These are phyloP conservation scores for Monosporascus sp. DNA, from an alignment of 2,329 filamentous ascomycete genomes.

Conservation along the genomic window DNA sequence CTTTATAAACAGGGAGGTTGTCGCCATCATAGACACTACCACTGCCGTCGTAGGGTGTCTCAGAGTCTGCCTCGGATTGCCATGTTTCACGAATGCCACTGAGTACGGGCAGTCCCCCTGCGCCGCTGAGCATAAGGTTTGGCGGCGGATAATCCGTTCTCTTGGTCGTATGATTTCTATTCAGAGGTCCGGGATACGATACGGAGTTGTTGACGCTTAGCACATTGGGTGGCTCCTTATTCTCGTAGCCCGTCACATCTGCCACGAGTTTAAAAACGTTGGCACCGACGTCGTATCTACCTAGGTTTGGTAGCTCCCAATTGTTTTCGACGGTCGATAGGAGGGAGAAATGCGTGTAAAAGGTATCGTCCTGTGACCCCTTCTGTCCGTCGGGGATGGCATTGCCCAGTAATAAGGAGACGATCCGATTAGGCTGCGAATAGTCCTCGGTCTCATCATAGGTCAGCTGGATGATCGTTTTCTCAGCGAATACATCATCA, in stretches of 20 bases:
- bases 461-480: conserved; percentile 69
- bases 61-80: conserved; percentile 17
- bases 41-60: conserved; percentile 42
- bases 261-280: conserved; percentile 58
- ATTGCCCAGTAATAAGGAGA: conserved; percentile 67
- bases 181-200: conserved; percentile 37
- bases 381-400: conserved; percentile 58
- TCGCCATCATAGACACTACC: conserved; percentile 38
- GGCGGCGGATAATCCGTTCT: conserved; percentile 32
- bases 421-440: conserved; percentile 60
- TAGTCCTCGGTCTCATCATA: conserved; percentile 77
- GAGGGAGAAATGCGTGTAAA: conserved; percentile 57
- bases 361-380: conserved; percentile 63
- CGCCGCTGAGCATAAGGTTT: conserved; percentile 37
- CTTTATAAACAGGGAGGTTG: conserved; percentile 33
- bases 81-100: conserved; percentile 27
- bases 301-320: conserved; percentile 53
- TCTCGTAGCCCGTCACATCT: conserved; percentile 50
- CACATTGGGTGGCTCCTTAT: conserved; percentile 31
- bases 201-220: conserved; percentile 32
- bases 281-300: conserved; percentile 27
- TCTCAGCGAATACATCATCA: conserved; percentile 65
- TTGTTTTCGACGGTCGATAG: conserved; percentile 57
- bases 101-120: conserved; percentile 36
- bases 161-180: conserved; percentile 27